phyloP scores from a whole-genome alignment of 1,284 basidiomycete species.

The Agaricales sp. region DNA sequence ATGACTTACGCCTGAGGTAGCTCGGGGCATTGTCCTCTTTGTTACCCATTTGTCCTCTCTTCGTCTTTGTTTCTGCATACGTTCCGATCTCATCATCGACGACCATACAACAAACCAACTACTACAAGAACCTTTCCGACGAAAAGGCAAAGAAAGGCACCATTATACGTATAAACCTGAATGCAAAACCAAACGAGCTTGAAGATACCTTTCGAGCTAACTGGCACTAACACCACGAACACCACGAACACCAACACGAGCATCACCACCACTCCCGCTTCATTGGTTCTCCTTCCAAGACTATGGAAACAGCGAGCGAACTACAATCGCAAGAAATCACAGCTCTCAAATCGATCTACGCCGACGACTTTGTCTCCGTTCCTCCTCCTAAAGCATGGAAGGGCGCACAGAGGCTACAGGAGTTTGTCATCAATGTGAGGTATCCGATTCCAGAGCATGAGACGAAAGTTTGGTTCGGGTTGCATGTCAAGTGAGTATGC shows the following conservation, averaged over 20 bases:
- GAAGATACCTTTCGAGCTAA: background rate
- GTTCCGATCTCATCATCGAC: no score
- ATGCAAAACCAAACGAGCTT: no score
- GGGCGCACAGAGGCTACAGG: slow-evolving; percentile 57
- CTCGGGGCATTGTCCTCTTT: slow-evolving; percentile 13
- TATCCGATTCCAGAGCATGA: slow-evolving; percentile 49
- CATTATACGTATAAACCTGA: no score
- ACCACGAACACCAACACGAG: background rate
- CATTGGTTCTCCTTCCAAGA: slow-evolving; percentile 22
- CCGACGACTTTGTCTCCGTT: slow-evolving; percentile 58
- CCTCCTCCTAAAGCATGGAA: slow-evolving; percentile 76
- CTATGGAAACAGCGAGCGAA: slow-evolving; percentile 65
- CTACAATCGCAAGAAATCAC: slow-evolving; percentile 67
- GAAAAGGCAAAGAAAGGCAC: no score
- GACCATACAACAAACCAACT: no score
- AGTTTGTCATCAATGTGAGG: slow-evolving; percentile 61
- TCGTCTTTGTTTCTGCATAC: background rate
- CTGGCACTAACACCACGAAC: background rate
- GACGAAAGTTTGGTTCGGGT: slow-evolving; percentile 46
- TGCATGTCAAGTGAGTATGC: slow-evolving; percentile 53
- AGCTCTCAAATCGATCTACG: slow-evolving; percentile 69
- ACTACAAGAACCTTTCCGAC: background rate
- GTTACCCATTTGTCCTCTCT: slow-evolving; percentile 16
- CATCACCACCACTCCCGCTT: no score
- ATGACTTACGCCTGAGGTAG: slow-evolving; percentile 2